These are phyloP conservation scores for Boletellus emodensis DNA, from an alignment of 768 basidiomycete genomes.

Conservation along the genomic window DNA sequence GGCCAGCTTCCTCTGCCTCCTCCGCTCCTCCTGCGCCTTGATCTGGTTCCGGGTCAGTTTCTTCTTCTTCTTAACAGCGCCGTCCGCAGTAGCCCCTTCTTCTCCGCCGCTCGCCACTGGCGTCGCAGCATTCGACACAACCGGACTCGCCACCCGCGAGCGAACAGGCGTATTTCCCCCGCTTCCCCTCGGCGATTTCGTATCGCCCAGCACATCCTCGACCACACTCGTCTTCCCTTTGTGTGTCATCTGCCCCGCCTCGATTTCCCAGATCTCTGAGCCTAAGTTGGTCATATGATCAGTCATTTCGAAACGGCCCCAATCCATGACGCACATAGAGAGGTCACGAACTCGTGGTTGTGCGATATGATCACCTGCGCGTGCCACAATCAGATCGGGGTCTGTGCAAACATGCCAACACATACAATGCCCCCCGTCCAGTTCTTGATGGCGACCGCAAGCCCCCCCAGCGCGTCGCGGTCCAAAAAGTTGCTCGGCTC, in stretches of 20 bases:
- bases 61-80: conserved; percentile 72
- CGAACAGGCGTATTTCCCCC: conserved; percentile 66
- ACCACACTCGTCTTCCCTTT: conserved; percentile 84
- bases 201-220: conserved; percentile 78
- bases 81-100: conserved; percentile 39
- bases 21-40: conserved; percentile 85
- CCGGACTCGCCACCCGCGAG: conserved; percentile 68
- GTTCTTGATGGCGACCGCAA: conserved; percentile 91
- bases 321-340: conserved; percentile 58
- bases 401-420: conserved; percentile 13
- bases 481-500: conserved; percentile 98
- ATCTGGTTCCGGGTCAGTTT: conserved; percentile 85
- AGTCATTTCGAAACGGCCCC: conserved; percentile 10
- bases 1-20: conserved; percentile 70
- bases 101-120: conserved; percentile 79
- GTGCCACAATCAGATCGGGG: conserved; percentile 19
- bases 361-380: conserved; percentile 90
- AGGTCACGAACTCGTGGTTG: conserved; percentile 83
- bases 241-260: conserved; percentile 77
- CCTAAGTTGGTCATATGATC: conserved; percentile 40
- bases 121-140: conserved; percentile 65
- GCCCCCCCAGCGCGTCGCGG: conserved; percentile 89
- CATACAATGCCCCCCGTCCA: conserved; percentile 88
- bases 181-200: conserved; percentile 66
- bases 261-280: conserved; percentile 94